These are phyloP conservation scores for Stachybotrys chlorohalonatus DNA, from an alignment of 2,329 filamentous ascomycete genomes.

Conservation along the genomic window DNA sequence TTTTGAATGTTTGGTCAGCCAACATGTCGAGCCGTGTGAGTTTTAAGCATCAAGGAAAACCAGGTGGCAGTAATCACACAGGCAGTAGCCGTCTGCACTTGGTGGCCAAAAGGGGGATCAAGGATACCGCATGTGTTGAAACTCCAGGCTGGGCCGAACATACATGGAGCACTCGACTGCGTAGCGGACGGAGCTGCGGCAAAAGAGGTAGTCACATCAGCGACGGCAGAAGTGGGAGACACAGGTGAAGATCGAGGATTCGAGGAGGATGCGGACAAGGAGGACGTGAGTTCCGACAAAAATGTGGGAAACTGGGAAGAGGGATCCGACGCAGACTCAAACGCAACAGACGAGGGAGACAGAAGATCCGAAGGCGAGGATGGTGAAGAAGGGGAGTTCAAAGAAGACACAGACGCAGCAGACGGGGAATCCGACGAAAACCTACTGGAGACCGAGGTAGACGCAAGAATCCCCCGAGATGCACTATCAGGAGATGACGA, in stretches of 20 bases:
- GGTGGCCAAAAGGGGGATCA: not conserved
- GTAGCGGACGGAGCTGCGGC: not conserved
- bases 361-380: not conserved
- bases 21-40: not conserved
- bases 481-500: slow-evolving; percentile 13
- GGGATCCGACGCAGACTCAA: too few relatives aligned
- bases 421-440: slow-evolving; percentile 4
- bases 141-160: not conserved
- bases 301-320: too few relatives aligned
- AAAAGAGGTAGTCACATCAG: slow-evolving; percentile 3
- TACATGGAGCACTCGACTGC: not conserved
- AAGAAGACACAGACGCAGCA: slow-evolving; percentile 8
- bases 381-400: not conserved
- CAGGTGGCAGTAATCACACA: not conserved
- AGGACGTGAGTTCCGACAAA: too few relatives aligned
- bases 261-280: not conserved
- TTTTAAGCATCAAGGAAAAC: not conserved
- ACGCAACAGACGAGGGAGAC: too few relatives aligned
- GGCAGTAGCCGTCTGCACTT: not conserved
- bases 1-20: not conserved
- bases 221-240: not conserved
- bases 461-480: slow-evolving; percentile 14
- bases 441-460: slow-evolving; percentile 10
- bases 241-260: not conserved
- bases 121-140: not conserved